These are phyloP conservation scores for Elaeagnus macrophylla DNA, from an alignment of 306 rosid species.

Conservation along the genomic window DNA sequence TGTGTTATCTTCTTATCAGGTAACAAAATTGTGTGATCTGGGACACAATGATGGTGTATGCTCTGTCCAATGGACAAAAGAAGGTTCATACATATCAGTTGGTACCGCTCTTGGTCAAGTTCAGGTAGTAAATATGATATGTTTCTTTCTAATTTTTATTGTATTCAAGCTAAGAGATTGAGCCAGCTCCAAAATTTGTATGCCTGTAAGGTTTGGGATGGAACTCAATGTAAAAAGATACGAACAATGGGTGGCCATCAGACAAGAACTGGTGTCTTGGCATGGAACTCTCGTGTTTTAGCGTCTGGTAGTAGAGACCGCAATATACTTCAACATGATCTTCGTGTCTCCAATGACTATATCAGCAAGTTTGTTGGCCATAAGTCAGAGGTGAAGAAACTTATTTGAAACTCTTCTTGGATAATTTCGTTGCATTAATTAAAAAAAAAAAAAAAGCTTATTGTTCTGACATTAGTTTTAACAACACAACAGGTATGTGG, in stretches of 20 bases:
- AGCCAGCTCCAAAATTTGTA: not conserved
- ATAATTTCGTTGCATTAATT: too few species aligned
- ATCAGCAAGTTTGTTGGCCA: slow-evolving; percentile 82
- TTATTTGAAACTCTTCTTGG: not conserved
- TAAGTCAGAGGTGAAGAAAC: slow-evolving; percentile 75
- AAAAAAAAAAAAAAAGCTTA: too few species aligned
- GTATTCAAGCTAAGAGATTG: slow-evolving; percentile 1
- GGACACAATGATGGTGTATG: slow-evolving; percentile 96
- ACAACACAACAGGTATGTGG: slow-evolving; percentile 48
- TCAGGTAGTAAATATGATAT: slow-evolving; percentile 45
- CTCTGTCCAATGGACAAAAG: slow-evolving; percentile 92
- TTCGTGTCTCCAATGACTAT: slow-evolving; percentile 68
- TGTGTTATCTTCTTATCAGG: slow-evolving; percentile 35
- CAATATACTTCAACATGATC: slow-evolving; percentile 94
- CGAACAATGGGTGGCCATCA: slow-evolving; percentile 97
- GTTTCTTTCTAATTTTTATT: not conserved
- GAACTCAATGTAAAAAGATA: slow-evolving; percentile 75
- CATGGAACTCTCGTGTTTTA: slow-evolving; percentile 87
- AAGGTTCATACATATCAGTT: slow-evolving; percentile 88
- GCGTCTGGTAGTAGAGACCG: slow-evolving; percentile 96
- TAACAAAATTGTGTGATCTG: slow-evolving; percentile 87
- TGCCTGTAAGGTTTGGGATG: slow-evolving; percentile 76
- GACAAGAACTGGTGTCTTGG: slow-evolving; percentile 93
- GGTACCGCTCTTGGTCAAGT: slow-evolving; percentile 92
- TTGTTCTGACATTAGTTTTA: not conserved